Evolutionary conservation across 306 rosid species (phyloP).

Genomic region (Corylus americana): DNA sequence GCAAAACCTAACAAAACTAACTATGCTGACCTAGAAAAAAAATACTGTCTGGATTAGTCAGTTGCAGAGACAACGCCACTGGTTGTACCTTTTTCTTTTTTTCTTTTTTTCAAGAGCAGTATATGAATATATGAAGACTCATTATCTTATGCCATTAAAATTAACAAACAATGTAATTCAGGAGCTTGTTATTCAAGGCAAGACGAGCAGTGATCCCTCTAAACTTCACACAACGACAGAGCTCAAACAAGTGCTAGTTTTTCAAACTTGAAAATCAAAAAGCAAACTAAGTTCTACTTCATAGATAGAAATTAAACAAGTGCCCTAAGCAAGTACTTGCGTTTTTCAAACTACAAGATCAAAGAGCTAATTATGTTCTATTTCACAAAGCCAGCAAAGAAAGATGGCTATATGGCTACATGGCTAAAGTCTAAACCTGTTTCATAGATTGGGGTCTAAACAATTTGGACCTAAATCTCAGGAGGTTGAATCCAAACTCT

Average conservation of each 20-base stretch:
- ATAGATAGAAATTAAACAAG: neutral
- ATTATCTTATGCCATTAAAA: neutral
- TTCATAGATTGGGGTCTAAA: neutral
- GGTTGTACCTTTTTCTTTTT: no score
- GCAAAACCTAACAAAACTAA: no score
- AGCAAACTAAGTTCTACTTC: neutral
- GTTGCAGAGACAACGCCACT: neutral
- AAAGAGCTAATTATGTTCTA: neutral
- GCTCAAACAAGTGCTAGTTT: neutral
- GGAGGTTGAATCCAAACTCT: conserved; percentile 9
- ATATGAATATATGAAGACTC: no score
- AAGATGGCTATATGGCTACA: neutral
- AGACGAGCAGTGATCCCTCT: neutral
- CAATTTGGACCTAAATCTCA: neutral
- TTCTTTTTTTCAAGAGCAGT: no score
- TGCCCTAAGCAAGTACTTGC: neutral
- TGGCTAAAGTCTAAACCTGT: no score
- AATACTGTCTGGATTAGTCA: neutral
- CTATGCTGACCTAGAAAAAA: neutral
- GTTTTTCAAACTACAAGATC: neutral
- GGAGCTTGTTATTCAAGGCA: neutral
- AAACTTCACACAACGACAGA: neutral
- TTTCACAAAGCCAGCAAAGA: neutral
- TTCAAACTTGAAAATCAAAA: neutral
- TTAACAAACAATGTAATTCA: neutral